phyloP scores from a whole-genome alignment of 2,329 filamentous ascomycete genomes.

The Fusarium lateritium region DNA sequence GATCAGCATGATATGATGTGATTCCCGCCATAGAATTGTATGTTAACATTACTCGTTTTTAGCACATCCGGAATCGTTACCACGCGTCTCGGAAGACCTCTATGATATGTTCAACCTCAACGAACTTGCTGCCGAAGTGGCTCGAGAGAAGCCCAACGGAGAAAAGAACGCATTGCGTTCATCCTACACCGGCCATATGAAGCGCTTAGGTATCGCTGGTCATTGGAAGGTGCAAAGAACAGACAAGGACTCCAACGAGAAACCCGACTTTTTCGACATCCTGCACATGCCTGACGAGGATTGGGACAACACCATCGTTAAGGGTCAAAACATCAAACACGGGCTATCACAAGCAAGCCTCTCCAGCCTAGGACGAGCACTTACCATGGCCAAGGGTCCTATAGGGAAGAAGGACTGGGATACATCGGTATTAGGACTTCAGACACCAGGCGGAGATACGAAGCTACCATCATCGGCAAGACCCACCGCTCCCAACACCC shows the following conservation, averaged over 20 bases:
- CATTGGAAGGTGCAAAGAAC: conserved; percentile 72
- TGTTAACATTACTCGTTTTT: conserved; percentile 62
- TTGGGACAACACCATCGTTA: conserved; percentile 68
- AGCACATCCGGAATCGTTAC: conserved; percentile 65
- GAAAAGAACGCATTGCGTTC: conserved; percentile 78
- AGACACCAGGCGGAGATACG: conserved; percentile 59
- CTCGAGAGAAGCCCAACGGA: conserved; percentile 74
- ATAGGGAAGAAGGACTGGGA: conserved; percentile 71
- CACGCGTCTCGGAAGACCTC: conserved; percentile 68
- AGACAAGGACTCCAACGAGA: conserved; percentile 61
- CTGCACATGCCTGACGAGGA: conserved; percentile 67
- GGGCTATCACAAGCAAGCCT: conserved; percentile 65
- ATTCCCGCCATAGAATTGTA: conserved; percentile 51
- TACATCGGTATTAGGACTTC: conserved; percentile 70
- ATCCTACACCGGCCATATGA: conserved; percentile 78
- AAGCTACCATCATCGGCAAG: conserved; percentile 61
- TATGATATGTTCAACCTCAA: conserved; percentile 71
- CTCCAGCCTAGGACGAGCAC: conserved; percentile 64
- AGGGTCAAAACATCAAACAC: conserved; percentile 68
- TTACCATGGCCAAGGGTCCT: conserved; percentile 70
- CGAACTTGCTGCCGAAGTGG: conserved; percentile 72
- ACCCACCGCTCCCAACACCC: conserved; percentile 68
- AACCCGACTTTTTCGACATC: conserved; percentile 68
- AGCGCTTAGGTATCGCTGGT: conserved; percentile 72
- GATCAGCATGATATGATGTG: conserved; percentile 26